Base-by-base conservation (phyloP, 164 flowering plant genomes). In the Platanus orientalis region DNA sequence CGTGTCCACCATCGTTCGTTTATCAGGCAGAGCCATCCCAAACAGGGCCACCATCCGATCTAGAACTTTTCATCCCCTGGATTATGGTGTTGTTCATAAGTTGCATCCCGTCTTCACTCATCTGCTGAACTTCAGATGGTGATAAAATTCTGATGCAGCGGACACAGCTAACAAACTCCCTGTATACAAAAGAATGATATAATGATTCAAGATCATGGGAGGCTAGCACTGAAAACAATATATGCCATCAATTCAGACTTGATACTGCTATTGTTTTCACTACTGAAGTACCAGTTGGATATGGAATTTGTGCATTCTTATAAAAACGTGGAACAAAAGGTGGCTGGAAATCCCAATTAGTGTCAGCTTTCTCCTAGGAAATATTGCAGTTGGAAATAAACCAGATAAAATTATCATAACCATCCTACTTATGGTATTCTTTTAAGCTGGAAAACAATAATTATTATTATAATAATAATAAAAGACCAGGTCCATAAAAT, bases 21-120 rank as follows among this genome's bases (percentile, higher is more conserved):
- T 20, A 32, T 57, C 60, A 57, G 26, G 47, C 28, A n/a, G 19
- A 11, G 28, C 60, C 60, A 36, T 34, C 27, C 45, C 44, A 40
- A 12, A n/a, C 27, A 21, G 10, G 7, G 47, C 19, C 25, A 36
- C 7, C 26, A 30, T 34, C 45, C 9, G 14, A 11, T 24, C 3
- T 4, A 10, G 62, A 40, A 50, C 23, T 53, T n/a, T 66, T 72
- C 27, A 68, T 61, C 3, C 75, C 92, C 58, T 75, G 80, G 49
- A 72, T 42, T 14, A 71, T 75, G 14, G 75, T 73, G 66, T 74
- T 78, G 75, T 79, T 81, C 10, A 86, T 81, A 52, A 89, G 87
- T 73, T 85, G 84, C 88, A 84, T 80, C 21, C 99, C 98, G 60
- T 92, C 95, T 69, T 90, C 85, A 58, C 98, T 91, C 98, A 95